Base-by-base conservation (phyloP, 352 stramenopile species). In the Globisporangium echinulatum region DNA sequence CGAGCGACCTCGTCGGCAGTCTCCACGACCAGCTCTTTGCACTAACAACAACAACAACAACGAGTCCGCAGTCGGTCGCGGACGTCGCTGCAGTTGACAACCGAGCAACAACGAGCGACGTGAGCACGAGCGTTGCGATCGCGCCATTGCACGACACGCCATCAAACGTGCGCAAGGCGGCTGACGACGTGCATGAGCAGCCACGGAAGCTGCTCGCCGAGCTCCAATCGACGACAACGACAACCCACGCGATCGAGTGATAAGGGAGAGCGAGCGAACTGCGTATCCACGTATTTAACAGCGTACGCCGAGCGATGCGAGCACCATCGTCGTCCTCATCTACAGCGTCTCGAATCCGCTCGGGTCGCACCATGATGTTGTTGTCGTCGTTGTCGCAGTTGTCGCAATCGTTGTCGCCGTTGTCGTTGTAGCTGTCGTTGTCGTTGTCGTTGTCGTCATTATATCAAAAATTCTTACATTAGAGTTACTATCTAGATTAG, bases 41-140 rank as follows among this genome's bases (percentile, higher is more conserved):
- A 0, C 71, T 54, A 48, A 82, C 65, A 43, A 71, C 72, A 0
- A 72, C 57, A 46, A 78, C 65, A 46, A 73, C 72, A 1, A 84
- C 86, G 38, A 92, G 82, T 52, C 82, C 84, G 17, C 84, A 93
- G 68, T 89, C 76, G 7, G 82, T 93, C 8, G 69, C 74, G 5
- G 73, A 85, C 3, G 37, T 67, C 17, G 39, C 61, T 11, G 10
- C 56, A 5, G n/a, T 39, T 39, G 61, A 67, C 44, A 62, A 54
- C 6, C 61, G 61, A 11, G 40, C 42, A 19, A n/a, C 44, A 14
- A 44, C 33, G 33, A 61, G 33, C 47, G 56, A 50, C 36, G 61
- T 50, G 5, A n/a, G n/a, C n/a, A 40, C 49, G 17, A 54, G 47
- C 13, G 54, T 57, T 36, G 2, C 15, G 46, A 13, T 9, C 39